Evolutionary conservation across 169 alveolate species (phyloP).

Genomic region (Plasmodium gonderi): DNA sequence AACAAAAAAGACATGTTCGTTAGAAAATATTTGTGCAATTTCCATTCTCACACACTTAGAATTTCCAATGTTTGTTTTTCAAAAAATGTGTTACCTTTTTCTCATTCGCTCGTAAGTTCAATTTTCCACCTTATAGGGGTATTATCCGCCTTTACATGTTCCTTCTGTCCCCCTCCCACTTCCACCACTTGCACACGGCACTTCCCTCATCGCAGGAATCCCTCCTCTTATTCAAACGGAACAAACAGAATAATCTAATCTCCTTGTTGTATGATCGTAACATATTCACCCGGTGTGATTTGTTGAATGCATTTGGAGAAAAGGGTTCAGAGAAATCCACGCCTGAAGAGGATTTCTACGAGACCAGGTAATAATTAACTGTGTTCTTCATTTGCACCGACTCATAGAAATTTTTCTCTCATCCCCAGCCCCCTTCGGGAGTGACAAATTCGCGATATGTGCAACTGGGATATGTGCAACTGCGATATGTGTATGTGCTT

Average conservation of each 20-base stretch:
- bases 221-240: conserved; percentile 28
- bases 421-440: neutral
- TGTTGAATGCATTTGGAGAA: neutral
- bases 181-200: neutral
- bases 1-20: conserved; percentile 8
- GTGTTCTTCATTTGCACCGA: neutral
- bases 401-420: neutral
- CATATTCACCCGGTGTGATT: conserved; percentile 33
- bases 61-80: conserved; percentile 52
- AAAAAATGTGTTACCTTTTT: conserved; percentile 49
- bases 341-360: neutral
- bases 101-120: conserved; percentile 37
- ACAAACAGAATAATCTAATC: conserved; percentile 17
- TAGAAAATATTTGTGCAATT: conserved; percentile 12
- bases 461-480: neutral
- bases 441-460: neutral
- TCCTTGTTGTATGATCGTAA: conserved; percentile 36
- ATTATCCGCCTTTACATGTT: neutral
- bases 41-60: conserved; percentile 5
- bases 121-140: neutral
- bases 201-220: conserved; percentile 39
- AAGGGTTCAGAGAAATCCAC: neutral
- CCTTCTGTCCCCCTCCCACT: neutral
- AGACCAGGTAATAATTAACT: conserved; percentile 19
- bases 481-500: neutral